Evolutionary conservation across 352 stramenopile genomes (phyloP), one percentile per base, ranked within the genome.

Genomic region (Globisporangium echinulatum): DNA sequence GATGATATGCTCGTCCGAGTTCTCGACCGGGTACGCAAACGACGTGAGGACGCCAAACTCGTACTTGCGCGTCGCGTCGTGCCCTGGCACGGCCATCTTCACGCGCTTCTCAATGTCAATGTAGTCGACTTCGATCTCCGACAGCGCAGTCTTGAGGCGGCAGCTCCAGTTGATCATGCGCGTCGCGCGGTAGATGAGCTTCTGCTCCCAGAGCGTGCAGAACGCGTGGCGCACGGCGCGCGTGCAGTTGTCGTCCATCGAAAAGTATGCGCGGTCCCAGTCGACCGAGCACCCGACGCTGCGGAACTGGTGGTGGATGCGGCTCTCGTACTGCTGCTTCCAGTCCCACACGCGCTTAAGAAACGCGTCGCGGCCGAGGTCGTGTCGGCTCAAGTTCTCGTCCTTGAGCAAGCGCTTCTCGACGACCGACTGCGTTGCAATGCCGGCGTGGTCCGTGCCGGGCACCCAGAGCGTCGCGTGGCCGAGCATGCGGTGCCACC

Each of bases 151-250:
- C 74, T 99, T 99, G 19, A 99, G 84, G 38, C 97, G 96, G 74
- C 94, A 99, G 70, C 92, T 98, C 97, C 97, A 99, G 85, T 99
- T 99, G 71, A 99, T 98, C 71, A 99, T 93, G 52, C 97, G 87
- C 47, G 93, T 98, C 17, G 96, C 96, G 37, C 97, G 77, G 77
- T 99, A 99, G 59, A 99, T 93, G 14, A 99, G 83, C 52, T 97
- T 97, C 66, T 92, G 75, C 58, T 96, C 84, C 75, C 79, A 94
- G 8, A 96, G 61, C 56, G 88, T 83, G 68, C 96, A 97, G 74
- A 99, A 99, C 14, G 97, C 94, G 70, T 99, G 96, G 61, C 95
- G 87, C 42, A 99, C 97, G 7, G 97, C 97, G 52, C 86, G 90
- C 64, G 85, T 98, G 62, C 98, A 97, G 63, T 98, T 98, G 37